Percentiles rank a stretch among this genome's conserved stretches.
Evolutionary conservation across 176 grass and related monocot species (phyloP).

Genomic region (Panicum miliaceum): DNA sequence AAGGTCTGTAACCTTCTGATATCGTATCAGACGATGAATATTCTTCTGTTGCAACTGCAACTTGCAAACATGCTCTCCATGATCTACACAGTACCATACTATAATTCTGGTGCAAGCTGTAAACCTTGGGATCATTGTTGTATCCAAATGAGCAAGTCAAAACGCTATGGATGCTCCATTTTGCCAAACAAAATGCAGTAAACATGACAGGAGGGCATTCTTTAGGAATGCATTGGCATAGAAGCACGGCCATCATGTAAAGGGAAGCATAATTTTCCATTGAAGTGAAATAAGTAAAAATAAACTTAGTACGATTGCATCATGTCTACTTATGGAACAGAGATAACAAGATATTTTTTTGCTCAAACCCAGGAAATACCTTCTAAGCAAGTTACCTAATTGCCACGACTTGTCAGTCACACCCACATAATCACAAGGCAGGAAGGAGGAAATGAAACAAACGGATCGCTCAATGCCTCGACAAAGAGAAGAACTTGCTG

Average conservation of each 20-base stretch:
- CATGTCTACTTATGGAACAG: conserved; percentile 74
- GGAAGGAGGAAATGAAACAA: conserved; percentile 64
- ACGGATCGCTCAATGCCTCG: conserved; percentile 60
- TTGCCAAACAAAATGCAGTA: not conserved
- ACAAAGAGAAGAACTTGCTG: conserved; percentile 67
- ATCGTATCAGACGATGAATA: conserved; percentile 27
- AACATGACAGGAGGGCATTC: not conserved
- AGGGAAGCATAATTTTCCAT: conserved; percentile 60
- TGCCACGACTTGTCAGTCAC: conserved; percentile 68
- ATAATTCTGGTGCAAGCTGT: conserved; percentile 36
- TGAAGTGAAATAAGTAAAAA: conserved; percentile 57
- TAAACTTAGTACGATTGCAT: conserved; percentile 66
- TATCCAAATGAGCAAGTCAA: conserved; percentile 34
- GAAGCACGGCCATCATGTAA: conserved; percentile 13
- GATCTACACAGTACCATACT: conserved; percentile 15
- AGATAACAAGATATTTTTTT: conserved; percentile 56
- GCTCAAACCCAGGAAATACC: conserved; percentile 66
- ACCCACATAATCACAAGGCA: conserved; percentile 69
- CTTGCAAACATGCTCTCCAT: conserved; percentile 42
- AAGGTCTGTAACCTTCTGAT: not conserved
- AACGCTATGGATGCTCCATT: not conserved
- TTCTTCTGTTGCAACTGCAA: conserved; percentile 3
- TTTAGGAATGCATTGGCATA: not conserved
- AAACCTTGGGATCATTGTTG: not conserved
- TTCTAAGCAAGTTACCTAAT: conserved; percentile 74